phyloP scores from a whole-genome alignment of 306 rosid species.

The Potentilla sterilis region DNA sequence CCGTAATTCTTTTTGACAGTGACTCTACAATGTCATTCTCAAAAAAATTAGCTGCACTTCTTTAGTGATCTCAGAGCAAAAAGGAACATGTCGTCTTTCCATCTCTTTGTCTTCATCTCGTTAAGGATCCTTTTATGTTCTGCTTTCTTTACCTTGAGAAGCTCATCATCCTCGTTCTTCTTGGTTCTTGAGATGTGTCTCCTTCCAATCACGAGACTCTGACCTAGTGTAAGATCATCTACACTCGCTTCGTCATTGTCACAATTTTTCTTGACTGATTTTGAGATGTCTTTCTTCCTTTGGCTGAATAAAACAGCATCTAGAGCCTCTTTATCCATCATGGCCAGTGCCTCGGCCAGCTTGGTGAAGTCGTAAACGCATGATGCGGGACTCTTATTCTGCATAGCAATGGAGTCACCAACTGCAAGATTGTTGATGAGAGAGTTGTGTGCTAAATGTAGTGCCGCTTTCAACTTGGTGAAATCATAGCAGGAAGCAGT shows the following conservation, averaged over 20 bases:
- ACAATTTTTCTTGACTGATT: background rate
- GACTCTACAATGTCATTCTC: too few species aligned
- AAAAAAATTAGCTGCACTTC: slow-evolving; percentile 1
- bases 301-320: background rate
- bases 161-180: background rate
- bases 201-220: slow-evolving; percentile 9
- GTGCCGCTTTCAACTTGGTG: slow-evolving; percentile 6
- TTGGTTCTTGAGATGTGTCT: background rate
- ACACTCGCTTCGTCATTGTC: too few species aligned
- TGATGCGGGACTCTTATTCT: background rate
- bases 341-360: slow-evolving; percentile 13
- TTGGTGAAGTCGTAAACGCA: slow-evolving; percentile 1
- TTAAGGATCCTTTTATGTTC: background rate
- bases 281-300: background rate
- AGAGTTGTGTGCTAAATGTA: background rate
- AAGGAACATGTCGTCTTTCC: background rate
- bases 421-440: background rate
- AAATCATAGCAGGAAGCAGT: slow-evolving; percentile 11
- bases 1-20: too few species aligned
- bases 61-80: background rate
- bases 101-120: background rate
- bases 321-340: background rate
- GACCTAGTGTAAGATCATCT: slow-evolving; percentile 5
- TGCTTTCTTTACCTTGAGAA: slow-evolving; percentile 13
- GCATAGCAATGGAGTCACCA: background rate